phyloP scores from a whole-genome alignment of 78 protist species.

The Speleostelium caveatum region DNA sequence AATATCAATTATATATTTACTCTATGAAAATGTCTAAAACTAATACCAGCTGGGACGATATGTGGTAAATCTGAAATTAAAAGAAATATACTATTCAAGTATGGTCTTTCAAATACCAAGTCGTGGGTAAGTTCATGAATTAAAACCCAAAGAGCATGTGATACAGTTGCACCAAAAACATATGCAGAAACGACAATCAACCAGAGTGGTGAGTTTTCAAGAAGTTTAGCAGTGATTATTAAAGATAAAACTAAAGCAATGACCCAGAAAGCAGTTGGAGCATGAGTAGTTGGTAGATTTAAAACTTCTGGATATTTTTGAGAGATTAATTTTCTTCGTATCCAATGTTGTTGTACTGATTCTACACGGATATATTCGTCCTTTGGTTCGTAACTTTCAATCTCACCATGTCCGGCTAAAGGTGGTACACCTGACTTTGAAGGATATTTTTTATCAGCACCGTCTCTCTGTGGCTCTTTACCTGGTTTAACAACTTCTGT shows the following conservation, averaged over 20 bases:
- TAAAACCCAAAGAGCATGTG: conserved; percentile 84
- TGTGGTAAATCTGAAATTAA: conserved; percentile 87
- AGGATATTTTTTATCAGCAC: conserved; percentile 21
- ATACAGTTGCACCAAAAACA: conserved; percentile 81
- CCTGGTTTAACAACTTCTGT: too few relatives aligned
- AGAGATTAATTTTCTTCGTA: conserved; percentile 61
- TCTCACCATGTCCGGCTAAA: conserved; percentile 39
- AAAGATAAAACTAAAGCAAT: conserved; percentile 37
- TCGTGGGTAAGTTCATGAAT: conserved; percentile 88
- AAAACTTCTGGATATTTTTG: conserved; percentile 71
- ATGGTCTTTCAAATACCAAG: conserved; percentile 33
- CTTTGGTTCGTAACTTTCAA: conserved; percentile 55
- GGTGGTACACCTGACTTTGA: conserved; percentile 71
- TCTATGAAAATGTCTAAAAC: conserved; percentile 93
- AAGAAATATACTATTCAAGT: conserved; percentile 69
- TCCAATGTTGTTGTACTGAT: conserved; percentile 76
- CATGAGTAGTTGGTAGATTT: conserved; percentile 36
- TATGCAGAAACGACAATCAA: conserved; percentile 63
- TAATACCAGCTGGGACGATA: conserved; percentile 79
- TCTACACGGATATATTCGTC: conserved; percentile 72
- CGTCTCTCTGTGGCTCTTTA: too few relatives aligned
- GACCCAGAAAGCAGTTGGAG: conserved; percentile 66
- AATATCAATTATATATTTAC: conserved; percentile 33
- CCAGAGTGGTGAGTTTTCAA: conserved; percentile 47
- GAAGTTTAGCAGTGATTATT: conserved; percentile 52